A percentile compares a stretch with the other conserved stretches of the same genome.
Conservation (phyloP, 768 basidiomycete species). For the Sistotremastrum suecicum region DNA sequence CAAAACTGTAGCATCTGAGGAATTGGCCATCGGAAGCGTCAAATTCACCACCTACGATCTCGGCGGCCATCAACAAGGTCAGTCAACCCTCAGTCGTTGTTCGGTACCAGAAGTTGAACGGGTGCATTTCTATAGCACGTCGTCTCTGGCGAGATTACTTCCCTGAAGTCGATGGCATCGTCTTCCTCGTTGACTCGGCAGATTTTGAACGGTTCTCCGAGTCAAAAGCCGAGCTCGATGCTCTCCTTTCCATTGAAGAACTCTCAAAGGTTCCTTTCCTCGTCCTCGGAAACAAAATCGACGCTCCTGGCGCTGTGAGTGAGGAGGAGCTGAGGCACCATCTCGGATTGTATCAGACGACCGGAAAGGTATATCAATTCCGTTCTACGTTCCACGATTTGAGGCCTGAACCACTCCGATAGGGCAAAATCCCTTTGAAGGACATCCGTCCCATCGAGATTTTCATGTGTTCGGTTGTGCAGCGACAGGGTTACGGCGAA, state of each 20-base stretch:
- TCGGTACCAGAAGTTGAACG: background rate
- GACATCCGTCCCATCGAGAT: slow-evolving; percentile 98
- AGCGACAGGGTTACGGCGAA: slow-evolving; percentile 97
- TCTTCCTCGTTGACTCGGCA: slow-evolving; percentile 95
- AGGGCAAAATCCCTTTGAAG: slow-evolving; percentile 95
- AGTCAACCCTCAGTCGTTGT: slow-evolving; percentile 8
- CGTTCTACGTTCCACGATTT: background rate
- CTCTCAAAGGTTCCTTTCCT: slow-evolving; percentile 96
- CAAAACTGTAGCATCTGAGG: slow-evolving; percentile 73
- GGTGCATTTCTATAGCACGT: slow-evolving; percentile 41
- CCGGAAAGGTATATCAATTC: slow-evolving; percentile 70
- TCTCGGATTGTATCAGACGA: slow-evolving; percentile 96
- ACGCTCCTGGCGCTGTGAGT: slow-evolving; percentile 92
- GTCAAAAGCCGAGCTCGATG: slow-evolving; percentile 94
- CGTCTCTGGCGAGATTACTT: slow-evolving; percentile 99
- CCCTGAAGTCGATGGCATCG: slow-evolving; percentile 97
- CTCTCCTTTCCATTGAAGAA: slow-evolving; percentile 89
- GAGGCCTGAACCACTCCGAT: background rate
- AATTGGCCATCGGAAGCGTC: slow-evolving; percentile 95
- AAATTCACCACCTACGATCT: slow-evolving; percentile 99
- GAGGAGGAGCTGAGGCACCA: slow-evolving; percentile 96
- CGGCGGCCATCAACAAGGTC: slow-evolving; percentile 94
- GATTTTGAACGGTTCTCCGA: slow-evolving; percentile 95
- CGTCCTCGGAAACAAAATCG: slow-evolving; percentile 98
- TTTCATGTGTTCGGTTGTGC: slow-evolving; percentile 99